phyloP scores from a whole-genome alignment of 345 rosid species.

The Arabis hirsuta region DNA sequence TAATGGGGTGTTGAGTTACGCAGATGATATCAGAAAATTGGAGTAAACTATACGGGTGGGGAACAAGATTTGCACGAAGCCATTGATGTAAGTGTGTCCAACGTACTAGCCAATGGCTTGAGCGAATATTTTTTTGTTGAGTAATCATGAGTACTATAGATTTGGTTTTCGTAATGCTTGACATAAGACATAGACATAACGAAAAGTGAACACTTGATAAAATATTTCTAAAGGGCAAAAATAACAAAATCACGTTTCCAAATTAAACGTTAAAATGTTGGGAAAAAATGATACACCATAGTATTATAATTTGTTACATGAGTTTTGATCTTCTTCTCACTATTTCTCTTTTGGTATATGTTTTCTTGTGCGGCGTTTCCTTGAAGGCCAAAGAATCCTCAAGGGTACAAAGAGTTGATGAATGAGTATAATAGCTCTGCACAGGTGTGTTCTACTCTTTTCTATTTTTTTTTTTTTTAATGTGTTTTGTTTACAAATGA shows the following conservation, averaged over 20 bases:
- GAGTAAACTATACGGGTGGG: constrained; percentile 61
- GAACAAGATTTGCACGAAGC: constrained; percentile 78
- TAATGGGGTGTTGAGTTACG: constrained; percentile 15
- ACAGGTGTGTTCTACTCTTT: constrained; percentile 48
- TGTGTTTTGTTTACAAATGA: neutral
- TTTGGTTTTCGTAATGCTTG: neutral
- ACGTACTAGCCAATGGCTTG: no score
- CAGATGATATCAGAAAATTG: constrained; percentile 82
- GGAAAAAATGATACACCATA: neutral
- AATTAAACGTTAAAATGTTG: neutral
- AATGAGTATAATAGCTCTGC: constrained; percentile 51
- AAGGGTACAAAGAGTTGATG: constrained; percentile 47
- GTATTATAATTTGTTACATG: neutral
- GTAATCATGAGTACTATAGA: neutral
- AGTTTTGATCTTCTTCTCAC: neutral
- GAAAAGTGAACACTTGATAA: no score
- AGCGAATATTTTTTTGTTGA: no score
- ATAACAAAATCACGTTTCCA: neutral
- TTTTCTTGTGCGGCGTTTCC: neutral
- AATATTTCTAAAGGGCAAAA: neutral
- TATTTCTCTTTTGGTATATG: constrained; percentile 11
- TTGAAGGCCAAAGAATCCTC: constrained; percentile 68
- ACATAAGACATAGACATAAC: neutral
- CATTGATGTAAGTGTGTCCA: constrained; percentile 59
- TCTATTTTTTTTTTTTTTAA: neutral